Percentiles rank a stretch among this genome's conserved stretches.
These are phyloP conservation scores for Beta corolliflora DNA, from an alignment of 179 eudicot species.

Conservation along the genomic window DNA sequence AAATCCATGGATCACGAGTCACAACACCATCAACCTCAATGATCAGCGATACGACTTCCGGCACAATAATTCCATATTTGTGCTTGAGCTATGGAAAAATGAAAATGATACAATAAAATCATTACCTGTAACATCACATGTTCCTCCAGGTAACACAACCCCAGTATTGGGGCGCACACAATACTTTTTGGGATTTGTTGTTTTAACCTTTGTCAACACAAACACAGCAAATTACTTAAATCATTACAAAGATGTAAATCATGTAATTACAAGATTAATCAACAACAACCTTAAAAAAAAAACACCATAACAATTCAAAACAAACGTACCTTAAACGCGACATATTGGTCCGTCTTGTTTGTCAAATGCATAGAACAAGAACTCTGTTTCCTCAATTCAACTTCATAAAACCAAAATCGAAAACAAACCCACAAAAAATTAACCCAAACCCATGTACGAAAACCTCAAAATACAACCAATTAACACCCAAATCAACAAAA, in stretches of 20 bases:
- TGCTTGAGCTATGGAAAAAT: background rate
- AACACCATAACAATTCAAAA: background rate
- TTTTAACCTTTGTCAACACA: conserved; percentile 61
- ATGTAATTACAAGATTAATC: conserved; percentile 7
- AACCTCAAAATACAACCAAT: conserved; percentile 9
- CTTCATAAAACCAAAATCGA: conserved; percentile 40
- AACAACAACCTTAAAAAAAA: background rate
- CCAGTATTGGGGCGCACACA: conserved; percentile 93
- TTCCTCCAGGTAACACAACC: conserved; percentile 60
- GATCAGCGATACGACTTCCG: background rate
- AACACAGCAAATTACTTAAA: conserved; percentile 16
- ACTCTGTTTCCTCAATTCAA: conserved; percentile 84
- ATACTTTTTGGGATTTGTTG: conserved; percentile 92
- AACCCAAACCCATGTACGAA: conserved; percentile 21
- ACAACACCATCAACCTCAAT: conserved; percentile 1
- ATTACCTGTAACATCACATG: conserved; percentile 75
- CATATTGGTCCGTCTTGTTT: conserved; percentile 66
- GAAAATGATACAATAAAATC: background rate
- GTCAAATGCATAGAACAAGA: conserved; percentile 68
- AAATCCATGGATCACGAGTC: background rate
- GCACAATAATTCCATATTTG: background rate
- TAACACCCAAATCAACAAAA: conserved; percentile 2
- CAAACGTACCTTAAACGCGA: conserved; percentile 73
- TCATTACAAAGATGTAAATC: background rate
- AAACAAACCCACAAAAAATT: conserved; percentile 28